Evolutionary conservation across 2,329 filamentous ascomycete species (phyloP), one percentile per base, ranked within the genome.

Genomic region (Aspergillus persii): DNA sequence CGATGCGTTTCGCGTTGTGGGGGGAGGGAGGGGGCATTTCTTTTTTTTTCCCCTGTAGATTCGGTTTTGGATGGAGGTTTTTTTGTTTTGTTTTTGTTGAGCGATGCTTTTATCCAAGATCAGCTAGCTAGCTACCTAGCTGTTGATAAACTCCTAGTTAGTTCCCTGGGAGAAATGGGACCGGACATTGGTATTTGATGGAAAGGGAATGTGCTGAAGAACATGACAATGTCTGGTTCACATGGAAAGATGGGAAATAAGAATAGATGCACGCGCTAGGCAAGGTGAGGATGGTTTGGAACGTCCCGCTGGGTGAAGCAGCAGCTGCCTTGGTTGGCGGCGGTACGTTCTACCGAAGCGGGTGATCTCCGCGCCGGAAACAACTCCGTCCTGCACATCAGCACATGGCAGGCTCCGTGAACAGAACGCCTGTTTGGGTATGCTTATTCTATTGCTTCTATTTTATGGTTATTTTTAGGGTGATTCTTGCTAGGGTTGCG

Each of bases 301-400:
- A 29, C 46, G 18, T n/a, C 30, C 30, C 30, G 31, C 11, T 33
- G 18, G 18, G 27, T 18, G 36, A n/a, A 26, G 9, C 29, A 4
- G 51, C 36, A 26, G 36, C 33, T 53, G 23, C 51, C 33, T 18
- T 31, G 27, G 36, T 27, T 33, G 49, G 41, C 72, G 73, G 73
- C 63, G 58, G 66, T 71, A 74, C 59, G 64, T 71, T 73, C 56
- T 67, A 63, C 72, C 73, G 70, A 65, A 26, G 52, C 58, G 51
- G 59, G 41, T 31, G 26, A 41, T 53, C 33, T 48, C 9, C 39
- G 15, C 15, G 6, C 39, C 6, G n/a, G 11, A 12, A 50, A 11
- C 44, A 36, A 26, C 15, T 53, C 36, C 36, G 36, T 41, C 5
- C 36, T 15, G 36, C 36, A 41, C 12, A 6, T 41, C n/a, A 12